Base-by-base conservation (phyloP, 164 flowering plant species). In the Piper longum region DNA sequence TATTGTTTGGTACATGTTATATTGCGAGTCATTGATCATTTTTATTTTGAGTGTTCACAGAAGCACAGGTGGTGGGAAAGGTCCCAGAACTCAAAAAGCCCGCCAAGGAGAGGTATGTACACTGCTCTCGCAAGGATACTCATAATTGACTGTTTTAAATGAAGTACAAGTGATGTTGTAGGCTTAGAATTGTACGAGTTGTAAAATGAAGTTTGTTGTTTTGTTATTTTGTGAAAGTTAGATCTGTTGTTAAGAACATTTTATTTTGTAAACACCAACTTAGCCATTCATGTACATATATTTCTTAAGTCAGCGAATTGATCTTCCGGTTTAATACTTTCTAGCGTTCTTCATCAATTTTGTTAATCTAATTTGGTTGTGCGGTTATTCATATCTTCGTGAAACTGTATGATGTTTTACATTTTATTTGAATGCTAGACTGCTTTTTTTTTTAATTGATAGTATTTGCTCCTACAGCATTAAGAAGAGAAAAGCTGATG, bases 51-150 rank as follows among this genome's bases (percentile, higher is more conserved):
- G 57, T 57, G 4, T 19, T 60, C 51, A 41, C 76, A 88, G 95
- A 83, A 65, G 71, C 95, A n/a, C 86, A 81, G 19, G 81, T 80
- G 56, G 79, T 85, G 36, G 96, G 87, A 64, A 76, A 16, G 66
- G 76, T 68, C 0, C 2, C 85, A 8, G 89, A 87, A 43, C 71
- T 52, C 19, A 3, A 82, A 78, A 74, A 86, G 82, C 62, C 80
- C 62, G 80, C 85, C 18, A 69, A 68, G 8, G 81, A 75, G 59
- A 83, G 66, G 86, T 7, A 36, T 48, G 36, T 56, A 5, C 65
- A 3, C 43, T 18, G 5, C 0, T 60, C 16, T 48, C 36, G 36
- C 36, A 26, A 26, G 36, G 36, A 26, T 26, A 26, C 36, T 26
- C 36, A 26, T 26, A 26, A 26, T 26, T 26, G 36, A 26, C 36